Conservation (phyloP, 2,329 filamentous ascomycete genomes). For the Gnomoniopsis sp. region DNA sequence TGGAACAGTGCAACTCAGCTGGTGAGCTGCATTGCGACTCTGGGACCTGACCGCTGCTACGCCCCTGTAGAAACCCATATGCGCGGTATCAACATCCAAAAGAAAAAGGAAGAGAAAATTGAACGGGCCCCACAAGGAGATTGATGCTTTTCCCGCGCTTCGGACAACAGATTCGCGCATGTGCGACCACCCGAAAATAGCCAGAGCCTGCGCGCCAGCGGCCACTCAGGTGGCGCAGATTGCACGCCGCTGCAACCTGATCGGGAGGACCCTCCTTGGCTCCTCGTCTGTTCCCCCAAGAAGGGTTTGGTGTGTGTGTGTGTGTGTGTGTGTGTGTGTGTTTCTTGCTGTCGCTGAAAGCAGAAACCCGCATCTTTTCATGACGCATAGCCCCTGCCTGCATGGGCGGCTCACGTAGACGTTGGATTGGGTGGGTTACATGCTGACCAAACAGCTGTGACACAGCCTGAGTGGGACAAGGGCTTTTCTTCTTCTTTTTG, state of each 20-base stretch:
- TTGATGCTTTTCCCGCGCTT: background rate
- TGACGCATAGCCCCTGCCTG: background rate
- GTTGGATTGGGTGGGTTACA: background rate
- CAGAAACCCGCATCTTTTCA: background rate
- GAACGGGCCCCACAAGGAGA: background rate
- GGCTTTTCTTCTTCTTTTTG: no score
- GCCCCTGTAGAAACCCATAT: no score
- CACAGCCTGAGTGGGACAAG: background rate
- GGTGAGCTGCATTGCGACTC: background rate
- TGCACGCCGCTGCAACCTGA: background rate
- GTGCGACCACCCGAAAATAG: background rate
- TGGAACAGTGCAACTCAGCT: background rate
- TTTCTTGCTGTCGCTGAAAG: background rate
- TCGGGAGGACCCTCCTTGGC: background rate
- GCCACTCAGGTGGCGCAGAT: background rate
- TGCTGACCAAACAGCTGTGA: background rate
- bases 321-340: no score
- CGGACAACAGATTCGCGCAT: background rate
- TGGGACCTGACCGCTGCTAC: no score
- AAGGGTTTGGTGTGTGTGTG: no score
- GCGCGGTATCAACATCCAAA: background rate
- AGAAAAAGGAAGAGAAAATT: no score
- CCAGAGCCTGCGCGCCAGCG: background rate
- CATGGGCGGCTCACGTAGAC: background rate
- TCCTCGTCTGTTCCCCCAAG: background rate